These are phyloP conservation scores for Ascochyta pisi DNA, from an alignment of 2,329 filamentous ascomycete genomes.

Conservation along the genomic window DNA sequence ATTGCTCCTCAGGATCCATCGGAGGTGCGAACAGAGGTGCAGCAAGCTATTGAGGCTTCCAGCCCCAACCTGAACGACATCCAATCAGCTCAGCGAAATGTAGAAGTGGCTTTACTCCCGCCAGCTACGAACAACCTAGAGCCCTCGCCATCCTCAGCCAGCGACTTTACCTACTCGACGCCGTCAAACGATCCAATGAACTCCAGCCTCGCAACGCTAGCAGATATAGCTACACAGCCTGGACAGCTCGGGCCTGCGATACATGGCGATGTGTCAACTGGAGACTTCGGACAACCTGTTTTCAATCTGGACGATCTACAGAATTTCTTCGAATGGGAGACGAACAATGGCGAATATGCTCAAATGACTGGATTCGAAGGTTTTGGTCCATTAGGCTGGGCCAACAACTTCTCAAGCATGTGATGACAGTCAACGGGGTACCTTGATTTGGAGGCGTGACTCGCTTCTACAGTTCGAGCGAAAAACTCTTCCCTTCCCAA, in stretches of 20 bases:
- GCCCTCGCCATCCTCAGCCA: slow-evolving; percentile 15
- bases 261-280: slow-evolving; percentile 20
- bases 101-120: slow-evolving; percentile 23
- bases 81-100: slow-evolving; percentile 17
- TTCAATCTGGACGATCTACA: slow-evolving; percentile 43
- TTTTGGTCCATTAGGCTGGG: slow-evolving; percentile 40
- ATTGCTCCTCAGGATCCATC: slow-evolving; percentile 40
- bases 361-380: slow-evolving; percentile 40
- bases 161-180: slow-evolving; percentile 22
- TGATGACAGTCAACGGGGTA: slow-evolving; percentile 5
- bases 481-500: too few relatives aligned
- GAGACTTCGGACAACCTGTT: slow-evolving; percentile 33
- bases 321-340: slow-evolving; percentile 44
- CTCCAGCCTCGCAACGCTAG: slow-evolving; percentile 18
- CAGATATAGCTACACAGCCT: slow-evolving; percentile 15
- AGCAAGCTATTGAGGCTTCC: slow-evolving; percentile 31
- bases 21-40: slow-evolving; percentile 29
- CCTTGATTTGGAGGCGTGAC: background rate
- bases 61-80: slow-evolving; percentile 10
- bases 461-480: background rate
- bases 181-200: slow-evolving; percentile 6
- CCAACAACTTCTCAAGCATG: slow-evolving; percentile 37
- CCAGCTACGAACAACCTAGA: slow-evolving; percentile 15
- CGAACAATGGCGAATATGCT: slow-evolving; percentile 32
- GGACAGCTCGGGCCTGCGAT: slow-evolving; percentile 20